A percentile compares a stretch with the other conserved stretches of the same genome.
These are phyloP conservation scores for Ustilago hordei DNA, from an alignment of 1,284 basidiomycete genomes.

Conservation along the genomic window DNA sequence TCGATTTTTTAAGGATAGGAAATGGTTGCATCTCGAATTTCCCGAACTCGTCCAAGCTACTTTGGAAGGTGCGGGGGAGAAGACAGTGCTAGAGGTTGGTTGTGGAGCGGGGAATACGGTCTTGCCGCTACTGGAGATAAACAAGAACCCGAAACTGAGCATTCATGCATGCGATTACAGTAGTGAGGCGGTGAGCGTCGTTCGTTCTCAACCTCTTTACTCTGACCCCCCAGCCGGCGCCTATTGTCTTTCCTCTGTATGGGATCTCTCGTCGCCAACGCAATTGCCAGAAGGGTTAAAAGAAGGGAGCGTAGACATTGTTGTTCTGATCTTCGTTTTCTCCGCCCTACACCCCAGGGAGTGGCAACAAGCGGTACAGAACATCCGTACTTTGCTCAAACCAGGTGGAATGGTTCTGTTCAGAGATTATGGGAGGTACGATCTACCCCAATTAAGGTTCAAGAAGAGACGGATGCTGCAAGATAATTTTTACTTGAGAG, in stretches of 20 bases:
- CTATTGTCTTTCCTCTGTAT: conserved; percentile 82
- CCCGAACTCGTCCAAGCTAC: conserved; percentile 63
- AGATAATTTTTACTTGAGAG: conserved; percentile 81
- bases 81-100: conserved; percentile 63
- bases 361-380: conserved; percentile 87
- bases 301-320: conserved; percentile 80
- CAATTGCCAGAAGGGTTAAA: conserved; percentile 45
- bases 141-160: conserved; percentile 83
- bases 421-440: conserved; percentile 94
- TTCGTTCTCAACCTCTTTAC: conserved; percentile 73
- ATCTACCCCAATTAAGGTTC: conserved; percentile 89
- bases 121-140: conserved; percentile 85
- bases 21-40: conserved; percentile 67
- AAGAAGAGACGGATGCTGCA: conserved; percentile 86
- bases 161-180: conserved; percentile 90
- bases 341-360: conserved; percentile 93
- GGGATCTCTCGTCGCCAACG: conserved; percentile 79
- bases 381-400: conserved; percentile 83
- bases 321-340: conserved; percentile 93
- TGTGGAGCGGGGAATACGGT: conserved; percentile 84
- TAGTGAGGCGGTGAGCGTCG: conserved; percentile 86
- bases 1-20: conserved; percentile 67
- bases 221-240: conserved; percentile 21
- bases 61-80: conserved; percentile 33
- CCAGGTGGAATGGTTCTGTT: conserved; percentile 86